Conservation (phyloP, 225 moss, liverwort and hornwort species). For the Pleurozium schreberi region DNA sequence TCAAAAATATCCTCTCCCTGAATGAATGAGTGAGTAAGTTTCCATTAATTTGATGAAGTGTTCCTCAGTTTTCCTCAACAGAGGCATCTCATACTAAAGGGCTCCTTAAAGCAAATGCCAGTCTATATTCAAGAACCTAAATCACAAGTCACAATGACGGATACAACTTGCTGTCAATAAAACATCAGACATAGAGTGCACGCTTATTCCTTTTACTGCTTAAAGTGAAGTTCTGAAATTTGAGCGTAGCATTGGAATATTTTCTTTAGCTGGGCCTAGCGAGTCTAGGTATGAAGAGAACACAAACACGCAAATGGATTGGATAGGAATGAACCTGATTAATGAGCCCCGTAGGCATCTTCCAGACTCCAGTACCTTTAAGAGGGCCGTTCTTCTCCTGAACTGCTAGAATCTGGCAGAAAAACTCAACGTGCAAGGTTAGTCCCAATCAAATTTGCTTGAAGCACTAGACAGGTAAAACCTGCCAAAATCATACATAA, state of each 20-base stretch:
- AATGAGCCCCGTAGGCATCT: constrained; percentile 53
- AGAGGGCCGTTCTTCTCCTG: constrained; percentile 56
- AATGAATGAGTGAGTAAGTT: neutral
- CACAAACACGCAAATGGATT: neutral
- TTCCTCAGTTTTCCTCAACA: neutral
- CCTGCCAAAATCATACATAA: neutral
- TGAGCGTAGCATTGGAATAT: neutral
- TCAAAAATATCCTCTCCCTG: constrained; percentile 60
- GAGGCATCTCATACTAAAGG: neutral
- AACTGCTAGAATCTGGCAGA: constrained; percentile 45
- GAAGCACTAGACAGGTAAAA: neutral
- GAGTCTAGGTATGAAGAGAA: neutral
- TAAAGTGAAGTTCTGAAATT: neutral
- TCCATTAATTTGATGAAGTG: neutral
- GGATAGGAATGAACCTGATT: constrained; percentile 24
- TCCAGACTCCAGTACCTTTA: constrained; percentile 49
- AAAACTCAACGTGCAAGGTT: neutral
- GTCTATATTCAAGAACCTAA: neutral
- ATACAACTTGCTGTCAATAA: neutral
- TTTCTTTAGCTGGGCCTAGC: neutral
- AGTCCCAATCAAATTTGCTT: neutral
- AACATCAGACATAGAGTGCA: neutral
- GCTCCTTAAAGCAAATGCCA: neutral
- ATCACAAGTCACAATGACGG: neutral
- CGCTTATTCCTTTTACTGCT: neutral